Conservation (phyloP, 139 green algal species). For the Asterochloris sp. region DNA sequence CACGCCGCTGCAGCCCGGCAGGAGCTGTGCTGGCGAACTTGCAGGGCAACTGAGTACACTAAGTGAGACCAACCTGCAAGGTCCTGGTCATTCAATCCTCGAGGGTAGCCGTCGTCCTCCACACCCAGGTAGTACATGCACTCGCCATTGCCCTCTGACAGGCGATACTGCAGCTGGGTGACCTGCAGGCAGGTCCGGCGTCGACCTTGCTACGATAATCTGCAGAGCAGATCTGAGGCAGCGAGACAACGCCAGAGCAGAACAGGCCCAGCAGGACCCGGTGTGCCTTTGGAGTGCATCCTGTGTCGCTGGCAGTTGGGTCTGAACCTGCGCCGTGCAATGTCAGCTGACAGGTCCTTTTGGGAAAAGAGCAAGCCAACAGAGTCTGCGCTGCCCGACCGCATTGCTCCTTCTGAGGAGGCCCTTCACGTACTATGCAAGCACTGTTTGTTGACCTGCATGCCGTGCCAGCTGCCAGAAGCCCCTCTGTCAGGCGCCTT, state of each 20-base stretch:
- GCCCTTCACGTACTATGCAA: too few species aligned
- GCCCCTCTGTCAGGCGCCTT: too few species aligned
- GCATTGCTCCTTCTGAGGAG: not conserved
- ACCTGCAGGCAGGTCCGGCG: constrained; percentile 42
- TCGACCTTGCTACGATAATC: not conserved
- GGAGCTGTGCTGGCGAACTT: too few species aligned
- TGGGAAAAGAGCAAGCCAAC: not conserved
- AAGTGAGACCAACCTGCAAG: constrained; percentile 24
- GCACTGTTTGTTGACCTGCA: too few species aligned
- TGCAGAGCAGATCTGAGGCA: too few species aligned
- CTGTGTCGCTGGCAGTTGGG: not conserved
- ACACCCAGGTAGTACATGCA: constrained; percentile 85
- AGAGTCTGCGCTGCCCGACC: not conserved
- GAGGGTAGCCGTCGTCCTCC: constrained; percentile 81
- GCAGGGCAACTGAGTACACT: too few species aligned
- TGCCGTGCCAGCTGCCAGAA: too few species aligned
- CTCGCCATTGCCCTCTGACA: constrained; percentile 74
- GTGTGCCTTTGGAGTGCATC: not conserved
- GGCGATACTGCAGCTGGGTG: constrained; percentile 82
- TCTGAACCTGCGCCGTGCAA: not conserved
- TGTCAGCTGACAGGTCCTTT: not conserved
- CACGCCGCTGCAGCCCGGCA: too few species aligned
- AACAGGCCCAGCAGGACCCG: not conserved
- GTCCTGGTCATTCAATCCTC: constrained; percentile 54
- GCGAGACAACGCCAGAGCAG: too few species aligned